phyloP scores from a whole-genome alignment of 345 rosid species.

The Nephelium lappaceum region DNA sequence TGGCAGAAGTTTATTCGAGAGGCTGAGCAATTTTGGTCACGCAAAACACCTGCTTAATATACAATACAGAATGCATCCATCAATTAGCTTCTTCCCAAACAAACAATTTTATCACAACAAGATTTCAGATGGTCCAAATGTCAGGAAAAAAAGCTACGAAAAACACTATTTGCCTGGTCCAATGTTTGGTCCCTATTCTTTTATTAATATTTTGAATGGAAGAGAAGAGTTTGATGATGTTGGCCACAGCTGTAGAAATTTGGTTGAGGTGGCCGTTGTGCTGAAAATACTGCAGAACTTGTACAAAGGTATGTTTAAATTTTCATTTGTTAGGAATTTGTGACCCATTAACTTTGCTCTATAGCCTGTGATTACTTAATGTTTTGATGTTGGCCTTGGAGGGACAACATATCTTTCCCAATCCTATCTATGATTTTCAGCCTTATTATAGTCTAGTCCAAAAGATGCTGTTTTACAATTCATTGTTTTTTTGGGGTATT shows the following conservation, averaged over 20 bases:
- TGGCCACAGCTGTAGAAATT: constrained; percentile 35
- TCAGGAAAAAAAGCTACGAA: constrained; percentile 32
- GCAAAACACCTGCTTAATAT: constrained; percentile 49
- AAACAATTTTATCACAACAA: constrained; percentile 40
- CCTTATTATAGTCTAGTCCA: no score
- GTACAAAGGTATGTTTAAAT: constrained; percentile 36
- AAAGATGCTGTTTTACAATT: no score
- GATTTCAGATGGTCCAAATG: constrained; percentile 52
- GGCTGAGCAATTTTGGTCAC: constrained; percentile 49
- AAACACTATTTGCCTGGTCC: constrained; percentile 36
- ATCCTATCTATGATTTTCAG: background rate
- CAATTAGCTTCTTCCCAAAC: constrained; percentile 63
- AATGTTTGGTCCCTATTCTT: constrained; percentile 53
- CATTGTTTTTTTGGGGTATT: no score
- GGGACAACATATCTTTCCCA: background rate
- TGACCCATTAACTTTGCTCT: background rate
- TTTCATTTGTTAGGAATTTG: background rate
- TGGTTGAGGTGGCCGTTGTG: constrained; percentile 47
- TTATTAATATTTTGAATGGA: constrained; percentile 43
- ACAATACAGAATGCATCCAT: constrained; percentile 86
- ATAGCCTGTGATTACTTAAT: background rate
- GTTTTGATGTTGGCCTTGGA: background rate
- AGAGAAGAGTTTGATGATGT: constrained; percentile 34
- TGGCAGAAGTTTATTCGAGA: constrained; percentile 73
- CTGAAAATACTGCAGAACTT: constrained; percentile 33